A percentile compares a stretch with the other conserved stretches of the same genome.
Evolutionary conservation across 1,284 basidiomycete species (phyloP).

Genomic region (Cryptococcus wingfieldii): DNA sequence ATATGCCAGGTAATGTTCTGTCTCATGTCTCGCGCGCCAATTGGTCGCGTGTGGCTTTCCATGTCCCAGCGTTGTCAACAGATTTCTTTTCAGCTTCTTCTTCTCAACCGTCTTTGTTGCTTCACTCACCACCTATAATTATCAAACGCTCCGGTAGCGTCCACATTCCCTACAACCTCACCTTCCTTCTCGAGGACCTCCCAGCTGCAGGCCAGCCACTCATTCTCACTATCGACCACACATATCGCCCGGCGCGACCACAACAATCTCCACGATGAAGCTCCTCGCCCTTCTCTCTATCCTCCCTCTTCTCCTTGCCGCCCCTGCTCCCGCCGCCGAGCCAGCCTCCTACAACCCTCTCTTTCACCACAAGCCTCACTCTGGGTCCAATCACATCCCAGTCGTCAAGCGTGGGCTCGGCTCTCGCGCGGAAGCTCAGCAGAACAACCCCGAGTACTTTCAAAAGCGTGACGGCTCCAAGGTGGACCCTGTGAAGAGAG

Average conservation of each 20-base stretch:
- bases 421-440: constrained; percentile 1
- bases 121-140: not conserved
- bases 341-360: constrained; percentile 6
- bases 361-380: not conserved
- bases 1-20: too few species aligned
- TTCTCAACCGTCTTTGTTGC: not conserved
- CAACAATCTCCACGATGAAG: constrained; percentile 9
- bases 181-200: not conserved
- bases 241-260: not conserved
- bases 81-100: not conserved
- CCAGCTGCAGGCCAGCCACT: constrained; percentile 12
- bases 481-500: constrained; percentile 2
- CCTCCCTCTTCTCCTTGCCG: constrained; percentile 8
- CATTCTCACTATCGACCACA: not conserved
- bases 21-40: too few species aligned
- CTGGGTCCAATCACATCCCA: not conserved
- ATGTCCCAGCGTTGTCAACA: not conserved
- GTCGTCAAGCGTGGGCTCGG: not conserved
- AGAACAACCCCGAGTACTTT: not conserved
- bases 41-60: too few species aligned
- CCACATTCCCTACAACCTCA: not conserved
- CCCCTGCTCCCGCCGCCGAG: constrained; percentile 1
- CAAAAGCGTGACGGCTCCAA: constrained; percentile 2
- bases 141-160: constrained; percentile 7
- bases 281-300: constrained; percentile 13